Evolutionary conservation across 1,284 basidiomycete genomes (phyloP), one percentile per base, ranked within the genome.

Genomic region (Malassezia sp.): DNA sequence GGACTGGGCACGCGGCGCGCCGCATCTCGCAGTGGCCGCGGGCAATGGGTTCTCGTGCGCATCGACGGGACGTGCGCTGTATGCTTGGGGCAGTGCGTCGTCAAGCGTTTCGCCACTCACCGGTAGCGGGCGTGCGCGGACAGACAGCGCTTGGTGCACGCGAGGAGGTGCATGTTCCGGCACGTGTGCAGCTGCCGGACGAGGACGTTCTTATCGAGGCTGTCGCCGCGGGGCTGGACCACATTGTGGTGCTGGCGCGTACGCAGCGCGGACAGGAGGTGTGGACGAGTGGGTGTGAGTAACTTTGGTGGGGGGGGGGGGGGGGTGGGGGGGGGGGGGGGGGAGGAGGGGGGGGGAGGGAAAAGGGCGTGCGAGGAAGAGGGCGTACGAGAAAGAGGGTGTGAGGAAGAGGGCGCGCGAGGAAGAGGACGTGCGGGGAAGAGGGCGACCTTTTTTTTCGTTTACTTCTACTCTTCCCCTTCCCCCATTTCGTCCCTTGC

Each of bases 161-260:
- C 7, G n/a, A 32, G 18, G 6, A 1, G 7, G 15, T 10, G 28
- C 22, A 17, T 12, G 14, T 11, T 24, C 7, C 7, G n/a, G 15
- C 30, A n/a, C n/a, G 12, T 4, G n/a, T 31, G 37, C 22, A 5
- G 2, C 9, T 24, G 31, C 38, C 45, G 28, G 2, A 11, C 27
- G 21, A 29, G 2, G 30, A 9, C 7, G 15, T 15, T 3, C 20
- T 14, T 10, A 14, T 32, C 24, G 21, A 23, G 4, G 45, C 30
- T 2, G 17, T 50, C 5, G 24, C 27, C 12, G 32, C 42, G 12
- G 48, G 48, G 4, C 36, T 50, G 5, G 42, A 50, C 30, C 48
- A 50, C 20, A 30, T 33, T 18, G 24, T 50, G 22, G 23, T 50
- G 24, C 42, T 43, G 10, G 26, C 35, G 3, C 15, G 10, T 11